Evolutionary conservation across 1,139 yeast species (phyloP).

Genomic region (Blastobotrys apis): DNA sequence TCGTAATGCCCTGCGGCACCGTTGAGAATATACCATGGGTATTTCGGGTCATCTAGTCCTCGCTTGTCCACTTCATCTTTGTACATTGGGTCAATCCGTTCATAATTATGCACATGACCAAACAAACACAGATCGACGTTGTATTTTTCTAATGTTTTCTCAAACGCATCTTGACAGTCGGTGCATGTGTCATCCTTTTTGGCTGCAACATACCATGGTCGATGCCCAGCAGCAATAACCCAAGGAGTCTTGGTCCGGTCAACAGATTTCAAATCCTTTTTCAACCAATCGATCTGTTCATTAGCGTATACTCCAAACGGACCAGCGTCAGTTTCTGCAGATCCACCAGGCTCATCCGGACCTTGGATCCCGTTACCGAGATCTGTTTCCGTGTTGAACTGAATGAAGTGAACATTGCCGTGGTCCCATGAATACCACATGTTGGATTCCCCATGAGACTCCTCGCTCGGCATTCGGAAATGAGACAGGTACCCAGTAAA

Average conservation of each 20-base stretch:
- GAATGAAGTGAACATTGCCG: conserved; percentile 32
- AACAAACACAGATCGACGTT: conserved; percentile 30
- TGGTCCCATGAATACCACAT: conserved; percentile 36
- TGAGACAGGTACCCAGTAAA: conserved; percentile 28
- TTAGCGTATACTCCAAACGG: conserved; percentile 26
- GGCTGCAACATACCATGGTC: conserved; percentile 35
- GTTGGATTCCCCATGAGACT: conserved; percentile 25
- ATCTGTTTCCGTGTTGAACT: conserved; percentile 33
- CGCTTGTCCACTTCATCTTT: conserved; percentile 25
- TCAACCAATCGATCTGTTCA: conserved; percentile 38
- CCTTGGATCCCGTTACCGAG: conserved; percentile 13
- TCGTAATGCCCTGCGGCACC: conserved; percentile 34
- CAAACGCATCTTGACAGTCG: conserved; percentile 31
- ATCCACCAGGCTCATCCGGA: conserved; percentile 28
- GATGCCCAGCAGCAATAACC: conserved; percentile 36
- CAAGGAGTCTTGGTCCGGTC: conserved; percentile 33
- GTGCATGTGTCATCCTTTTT: conserved; percentile 22
- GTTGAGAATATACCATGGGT: conserved; percentile 33
- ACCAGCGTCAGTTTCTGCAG: conserved; percentile 23
- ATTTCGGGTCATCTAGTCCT: conserved; percentile 29
- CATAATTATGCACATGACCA: conserved; percentile 34
- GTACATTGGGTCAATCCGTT: conserved; percentile 28
- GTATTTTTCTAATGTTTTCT: conserved; percentile 25
- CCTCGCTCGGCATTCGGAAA: conserved; percentile 28
- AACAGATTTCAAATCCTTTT: conserved; percentile 41